Conservation (phyloP, 306 rosid genomes). For the Gleditsia sinensis region DNA sequence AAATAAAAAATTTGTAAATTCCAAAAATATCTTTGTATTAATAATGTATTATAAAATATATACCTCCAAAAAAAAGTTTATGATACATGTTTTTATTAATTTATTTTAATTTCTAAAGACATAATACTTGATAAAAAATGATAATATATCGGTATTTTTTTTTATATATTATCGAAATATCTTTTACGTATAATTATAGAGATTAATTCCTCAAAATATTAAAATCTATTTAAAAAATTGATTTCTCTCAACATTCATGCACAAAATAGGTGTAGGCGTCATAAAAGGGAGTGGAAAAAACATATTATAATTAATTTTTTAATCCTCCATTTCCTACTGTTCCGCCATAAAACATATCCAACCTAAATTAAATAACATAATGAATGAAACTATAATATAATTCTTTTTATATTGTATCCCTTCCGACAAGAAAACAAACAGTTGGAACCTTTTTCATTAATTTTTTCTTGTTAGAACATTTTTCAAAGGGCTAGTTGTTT, state of each 20-base stretch:
- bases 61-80: background rate
- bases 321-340: background rate
- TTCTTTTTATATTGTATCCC: background rate
- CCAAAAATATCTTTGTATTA: no score
- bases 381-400: background rate
- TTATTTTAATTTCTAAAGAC: background rate
- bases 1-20: no score
- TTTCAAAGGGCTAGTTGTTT: background rate
- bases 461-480: background rate
- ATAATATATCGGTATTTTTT: background rate
- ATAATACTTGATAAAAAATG: background rate
- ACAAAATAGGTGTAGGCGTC: no score
- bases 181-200: no score
- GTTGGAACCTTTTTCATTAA: background rate
- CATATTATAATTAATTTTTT: background rate
- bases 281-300: background rate
- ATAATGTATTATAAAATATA: no score
- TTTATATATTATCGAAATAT: no score
- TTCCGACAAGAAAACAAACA: background rate
- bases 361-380: no score
- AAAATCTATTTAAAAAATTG: no score
- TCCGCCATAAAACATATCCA: no score
- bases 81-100: background rate
- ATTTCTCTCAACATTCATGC: no score
- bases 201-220: no score